A percentile compares a stretch with the other conserved stretches of the same genome.
phyloP scores from a whole-genome alignment of 352 stramenopile species.

The Pythium biforme region DNA sequence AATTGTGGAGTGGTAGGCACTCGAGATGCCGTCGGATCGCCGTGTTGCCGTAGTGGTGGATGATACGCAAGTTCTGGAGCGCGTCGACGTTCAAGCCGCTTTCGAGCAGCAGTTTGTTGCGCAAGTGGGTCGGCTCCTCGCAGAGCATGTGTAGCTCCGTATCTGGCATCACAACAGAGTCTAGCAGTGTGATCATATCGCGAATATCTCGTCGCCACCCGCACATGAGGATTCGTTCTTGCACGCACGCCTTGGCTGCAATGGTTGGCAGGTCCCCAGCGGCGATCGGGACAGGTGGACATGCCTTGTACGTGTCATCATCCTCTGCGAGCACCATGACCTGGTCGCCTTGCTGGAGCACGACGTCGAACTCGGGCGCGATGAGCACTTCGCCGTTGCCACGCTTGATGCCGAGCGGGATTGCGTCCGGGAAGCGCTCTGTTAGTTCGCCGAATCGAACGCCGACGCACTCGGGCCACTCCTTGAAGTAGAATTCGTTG shows the following conservation, averaged over 20 bases:
- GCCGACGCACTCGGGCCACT: conserved; percentile 77
- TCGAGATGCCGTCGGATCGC: conserved; percentile 75
- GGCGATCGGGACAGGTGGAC: conserved; percentile 39
- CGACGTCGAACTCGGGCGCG: conserved; percentile 36
- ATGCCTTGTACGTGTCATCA: conserved; percentile 84
- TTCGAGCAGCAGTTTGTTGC: conserved; percentile 60
- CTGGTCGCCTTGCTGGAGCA: conserved; percentile 53
- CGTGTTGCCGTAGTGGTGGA: conserved; percentile 79
- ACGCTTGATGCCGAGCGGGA: conserved; percentile 76
- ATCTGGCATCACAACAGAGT: conserved; percentile 56
- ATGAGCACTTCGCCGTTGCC: conserved; percentile 60
- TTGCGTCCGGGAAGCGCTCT: conserved; percentile 79
- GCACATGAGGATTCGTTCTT: conserved; percentile 83
- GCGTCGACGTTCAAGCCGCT: conserved; percentile 49
- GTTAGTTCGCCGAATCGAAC: conserved; percentile 61
- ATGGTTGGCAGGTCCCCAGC: conserved; percentile 32
- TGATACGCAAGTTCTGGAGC: conserved; percentile 53
- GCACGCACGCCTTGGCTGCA: conserved; percentile 20
- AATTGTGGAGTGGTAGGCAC: conserved; percentile 53
- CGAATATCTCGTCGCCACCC: conserved; percentile 89
- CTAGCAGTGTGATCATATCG: conserved; percentile 85
- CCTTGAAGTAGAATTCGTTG: conserved; percentile 90
- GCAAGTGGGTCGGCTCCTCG: conserved; percentile 60
- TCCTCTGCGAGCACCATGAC: conserved; percentile 87
- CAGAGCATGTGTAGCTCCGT: conserved; percentile 86